Evolutionary conservation across 2,329 filamentous ascomycete genomes (phyloP), one percentile per base, ranked within the genome.

Genomic region (Aspergillus sp.): DNA sequence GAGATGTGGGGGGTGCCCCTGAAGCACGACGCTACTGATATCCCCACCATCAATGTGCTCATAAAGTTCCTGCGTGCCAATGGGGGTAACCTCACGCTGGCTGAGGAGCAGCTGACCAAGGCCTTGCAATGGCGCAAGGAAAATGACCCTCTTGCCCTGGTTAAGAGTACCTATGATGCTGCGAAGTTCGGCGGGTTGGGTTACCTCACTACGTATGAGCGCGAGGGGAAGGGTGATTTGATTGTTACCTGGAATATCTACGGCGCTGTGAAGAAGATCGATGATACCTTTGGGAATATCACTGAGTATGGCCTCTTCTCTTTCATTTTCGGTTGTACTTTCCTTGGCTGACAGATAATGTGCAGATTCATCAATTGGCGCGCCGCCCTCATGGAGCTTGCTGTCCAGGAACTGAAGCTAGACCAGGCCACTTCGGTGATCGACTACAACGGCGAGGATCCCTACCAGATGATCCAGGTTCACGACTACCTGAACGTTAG

Each of bases 21-120:
- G 45, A 71, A 74, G 58, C 43, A 54, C 35, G 67, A 71, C 56
- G 67, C 66, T 55, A 66, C 77, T 41, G 82, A 91, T 67, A 82
- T 93, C 52, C 90, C 90, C 55, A 92, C 90, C 48, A 88, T 90
- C 71, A 87, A 96, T 66, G 85, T 97, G 52, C 81, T 97, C 49
- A 91, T 96, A 73, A 98, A 97, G 80, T 97, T 93, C 78, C 84
- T 98, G 56, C 90, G 93, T 66, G 93, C 93, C 72, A 97, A 97
- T 73, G 86, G 87, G 61, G 87, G 88, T 61, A 87, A 96, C 68
- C 73, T 91, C 6, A 80, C 81, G 53, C 87, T 87, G 70, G 90
- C 93, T 15, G 87, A 88, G 70, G 84, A 88, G 55, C 93, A 97
- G 78, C 84, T 98, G 45, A 81, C 79, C 58, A 87, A 88, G 68